Percentiles rank a stretch among this genome's conserved stretches.
These are phyloP conservation scores for Saxophila tyrrhenica DNA, from an alignment of 495 filamentous ascomycete genomes.

Conservation along the genomic window DNA sequence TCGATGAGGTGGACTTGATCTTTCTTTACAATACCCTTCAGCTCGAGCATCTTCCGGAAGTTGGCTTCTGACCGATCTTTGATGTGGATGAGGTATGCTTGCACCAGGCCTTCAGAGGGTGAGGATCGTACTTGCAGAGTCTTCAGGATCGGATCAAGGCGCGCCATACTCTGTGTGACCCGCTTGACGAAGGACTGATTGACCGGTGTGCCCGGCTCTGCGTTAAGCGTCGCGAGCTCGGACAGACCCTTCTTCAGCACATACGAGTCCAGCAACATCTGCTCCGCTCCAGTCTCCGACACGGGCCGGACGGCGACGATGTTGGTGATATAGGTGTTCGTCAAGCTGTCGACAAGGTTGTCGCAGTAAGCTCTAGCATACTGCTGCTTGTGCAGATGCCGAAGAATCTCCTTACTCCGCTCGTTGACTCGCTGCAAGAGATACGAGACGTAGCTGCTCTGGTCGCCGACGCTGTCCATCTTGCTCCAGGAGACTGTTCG, in stretches of 20 bases:
- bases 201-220: slow-evolving; percentile 27
- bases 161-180: slow-evolving; percentile 70
- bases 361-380: slow-evolving; percentile 93
- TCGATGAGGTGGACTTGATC: slow-evolving; percentile 80
- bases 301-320: slow-evolving; percentile 83
- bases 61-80: slow-evolving; percentile 49
- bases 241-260: slow-evolving; percentile 74
- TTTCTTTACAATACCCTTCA: slow-evolving; percentile 37
- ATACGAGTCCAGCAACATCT: slow-evolving; percentile 93
- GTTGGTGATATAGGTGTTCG: slow-evolving; percentile 65
- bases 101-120: slow-evolving; percentile 85
- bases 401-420: slow-evolving; percentile 59
- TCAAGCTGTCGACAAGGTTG: slow-evolving; percentile 76
- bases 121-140: slow-evolving; percentile 88
- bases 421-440: slow-evolving; percentile 60
- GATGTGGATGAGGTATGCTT: slow-evolving; percentile 64
- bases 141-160: slow-evolving; percentile 86
- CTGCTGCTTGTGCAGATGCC: slow-evolving; percentile 76
- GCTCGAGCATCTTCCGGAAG: slow-evolving; percentile 91
- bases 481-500: slow-evolving; percentile 90
- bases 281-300: slow-evolving; percentile 90
- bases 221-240: slow-evolving; percentile 50
- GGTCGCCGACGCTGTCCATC: slow-evolving; percentile 89
- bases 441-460: slow-evolving; percentile 82
- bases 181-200: slow-evolving; percentile 66